Evolutionary conservation across 371 early-diverging fungal genomes (phyloP).

Genomic region (Haplosporangium sp.): DNA sequence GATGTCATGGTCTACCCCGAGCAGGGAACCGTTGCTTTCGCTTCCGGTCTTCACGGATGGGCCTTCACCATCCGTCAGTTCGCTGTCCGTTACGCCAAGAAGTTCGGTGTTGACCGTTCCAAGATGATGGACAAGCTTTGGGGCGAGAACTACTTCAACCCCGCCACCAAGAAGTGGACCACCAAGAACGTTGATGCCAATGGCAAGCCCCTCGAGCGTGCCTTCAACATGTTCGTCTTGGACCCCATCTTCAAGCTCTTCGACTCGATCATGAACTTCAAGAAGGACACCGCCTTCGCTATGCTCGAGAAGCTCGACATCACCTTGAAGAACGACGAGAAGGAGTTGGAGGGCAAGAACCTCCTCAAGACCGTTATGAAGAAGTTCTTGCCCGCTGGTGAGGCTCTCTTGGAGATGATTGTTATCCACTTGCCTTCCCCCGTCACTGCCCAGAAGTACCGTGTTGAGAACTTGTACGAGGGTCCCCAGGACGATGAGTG

Average conservation of each 20-base stretch:
- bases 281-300: slow-evolving; percentile 88
- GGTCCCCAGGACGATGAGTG: slow-evolving; percentile 98
- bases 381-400: slow-evolving; percentile 99
- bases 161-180: slow-evolving; percentile 97
- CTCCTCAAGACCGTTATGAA: slow-evolving; percentile 98
- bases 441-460: slow-evolving; percentile 93
- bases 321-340: slow-evolving; percentile 85
- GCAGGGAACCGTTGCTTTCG: slow-evolving; percentile 98
- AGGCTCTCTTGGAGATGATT: slow-evolving; percentile 99
- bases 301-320: slow-evolving; percentile 95
- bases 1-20: slow-evolving; percentile 94
- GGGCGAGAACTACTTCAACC: slow-evolving; percentile 98
- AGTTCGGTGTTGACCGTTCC: slow-evolving; percentile 94
- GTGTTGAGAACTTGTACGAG: slow-evolving; percentile 97
- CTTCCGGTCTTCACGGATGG: slow-evolving; percentile 99
- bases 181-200: slow-evolving; percentile 80
- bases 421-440: slow-evolving; percentile 99
- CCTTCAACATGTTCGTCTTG: slow-evolving; percentile 98
- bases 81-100: slow-evolving; percentile 96
- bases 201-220: slow-evolving; percentile 92
- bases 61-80: slow-evolving; percentile 99
- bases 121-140: slow-evolving; percentile 97
- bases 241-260: slow-evolving; percentile 99
- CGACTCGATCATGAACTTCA: slow-evolving; percentile 96
- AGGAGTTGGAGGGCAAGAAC: slow-evolving; percentile 93